Conservation (phyloP, 1,284 basidiomycete genomes). For the Phaffia rhodozyma region DNA sequence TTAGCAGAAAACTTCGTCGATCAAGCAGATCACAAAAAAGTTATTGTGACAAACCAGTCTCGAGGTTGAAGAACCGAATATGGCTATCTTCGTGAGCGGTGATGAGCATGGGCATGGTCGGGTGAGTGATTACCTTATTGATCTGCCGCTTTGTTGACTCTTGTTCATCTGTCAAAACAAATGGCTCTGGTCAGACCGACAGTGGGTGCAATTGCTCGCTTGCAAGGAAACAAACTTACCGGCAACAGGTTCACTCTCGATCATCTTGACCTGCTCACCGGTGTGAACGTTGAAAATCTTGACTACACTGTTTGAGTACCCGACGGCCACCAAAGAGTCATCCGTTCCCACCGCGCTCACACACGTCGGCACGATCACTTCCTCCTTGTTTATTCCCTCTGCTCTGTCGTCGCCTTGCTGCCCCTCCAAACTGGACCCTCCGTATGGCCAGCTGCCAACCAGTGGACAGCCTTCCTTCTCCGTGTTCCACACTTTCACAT, state of each 20-base stretch:
- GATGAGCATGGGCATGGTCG: slow-evolving; percentile 74
- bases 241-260: slow-evolving; percentile 56
- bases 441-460: slow-evolving; percentile 64
- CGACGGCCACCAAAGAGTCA: slow-evolving; percentile 71
- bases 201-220: neutral
- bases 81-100: slow-evolving; percentile 90
- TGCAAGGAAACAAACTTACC: slow-evolving; percentile 40
- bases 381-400: slow-evolving; percentile 31
- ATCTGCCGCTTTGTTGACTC: slow-evolving; percentile 64
- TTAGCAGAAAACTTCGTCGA: neutral
- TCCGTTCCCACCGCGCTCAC: slow-evolving; percentile 67
- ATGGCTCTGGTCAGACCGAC: neutral
- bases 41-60: slow-evolving; percentile 47
- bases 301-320: slow-evolving; percentile 77
- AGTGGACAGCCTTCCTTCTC: slow-evolving; percentile 43
- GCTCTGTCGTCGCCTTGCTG: slow-evolving; percentile 28
- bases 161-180: slow-evolving; percentile 33
- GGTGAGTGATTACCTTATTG: slow-evolving; percentile 81
- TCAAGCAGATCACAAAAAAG: no score
- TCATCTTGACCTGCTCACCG: slow-evolving; percentile 60
- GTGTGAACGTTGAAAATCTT: slow-evolving; percentile 81
- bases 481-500: slow-evolving; percentile 85
- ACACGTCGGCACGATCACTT: slow-evolving; percentile 55
- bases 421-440: slow-evolving; percentile 46
- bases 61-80: slow-evolving; percentile 77